Evolutionary conservation across 345 rosid species (phyloP).

Genomic region (Stellera chamaejasme): DNA sequence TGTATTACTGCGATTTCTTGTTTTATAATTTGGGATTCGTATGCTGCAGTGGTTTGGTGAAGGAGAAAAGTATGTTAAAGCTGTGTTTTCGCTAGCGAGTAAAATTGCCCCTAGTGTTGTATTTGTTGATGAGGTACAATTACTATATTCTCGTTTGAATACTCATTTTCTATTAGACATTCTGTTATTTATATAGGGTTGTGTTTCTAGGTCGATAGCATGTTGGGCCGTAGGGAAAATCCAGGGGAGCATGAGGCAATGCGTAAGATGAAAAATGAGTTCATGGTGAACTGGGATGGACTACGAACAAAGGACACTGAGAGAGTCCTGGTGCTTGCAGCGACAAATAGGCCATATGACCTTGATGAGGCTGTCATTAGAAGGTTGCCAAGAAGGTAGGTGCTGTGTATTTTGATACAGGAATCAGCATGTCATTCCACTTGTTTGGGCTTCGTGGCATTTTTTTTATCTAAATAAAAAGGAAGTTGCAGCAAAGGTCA

Average conservation of each 20-base stretch:
- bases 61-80: slow-evolving; percentile 90
- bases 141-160: slow-evolving; percentile 5
- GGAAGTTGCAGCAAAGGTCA: not conserved
- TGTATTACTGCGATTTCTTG: slow-evolving; percentile 1
- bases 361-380: slow-evolving; percentile 98
- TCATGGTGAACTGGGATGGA: slow-evolving; percentile 97
- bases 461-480: not conserved
- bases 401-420: not conserved
- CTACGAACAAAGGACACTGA: slow-evolving; percentile 73
- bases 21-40: slow-evolving; percentile 7
- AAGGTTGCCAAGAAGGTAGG: slow-evolving; percentile 74
- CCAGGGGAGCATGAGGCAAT: slow-evolving; percentile 85
- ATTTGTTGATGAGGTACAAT: slow-evolving; percentile 84
- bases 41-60: slow-evolving; percentile 90
- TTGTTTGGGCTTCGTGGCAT: not conserved
- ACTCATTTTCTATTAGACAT: slow-evolving; percentile 6
- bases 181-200: not conserved
- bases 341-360: slow-evolving; percentile 93
- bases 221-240: slow-evolving; percentile 87
- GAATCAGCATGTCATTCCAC: not conserved
- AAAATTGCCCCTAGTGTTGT: slow-evolving; percentile 83
- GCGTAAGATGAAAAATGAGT: slow-evolving; percentile 94
- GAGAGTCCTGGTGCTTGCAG: slow-evolving; percentile 87
- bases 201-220: slow-evolving; percentile 73
- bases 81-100: slow-evolving; percentile 84